Percentiles rank a stretch among this genome's conserved stretches.
These are phyloP conservation scores for Monosporascus sp. DNA, from an alignment of 2,329 filamentous ascomycete genomes.

Conservation along the genomic window DNA sequence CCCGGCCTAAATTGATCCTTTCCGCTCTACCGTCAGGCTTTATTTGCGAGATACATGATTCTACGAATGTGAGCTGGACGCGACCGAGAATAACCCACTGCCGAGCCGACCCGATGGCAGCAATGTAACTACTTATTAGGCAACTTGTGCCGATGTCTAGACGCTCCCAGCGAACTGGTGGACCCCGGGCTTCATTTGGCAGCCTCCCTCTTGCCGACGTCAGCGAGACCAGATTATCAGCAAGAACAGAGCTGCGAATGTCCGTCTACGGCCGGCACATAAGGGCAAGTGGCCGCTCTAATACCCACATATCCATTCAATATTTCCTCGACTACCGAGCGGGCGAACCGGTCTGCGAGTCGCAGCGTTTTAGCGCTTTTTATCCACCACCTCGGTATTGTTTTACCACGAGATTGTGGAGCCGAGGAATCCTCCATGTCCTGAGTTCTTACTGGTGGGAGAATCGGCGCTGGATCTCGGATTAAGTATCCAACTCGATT, in stretches of 20 bases:
- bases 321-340: background rate
- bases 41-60: background rate
- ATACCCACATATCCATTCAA: background rate
- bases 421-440: background rate
- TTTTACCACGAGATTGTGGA: background rate
- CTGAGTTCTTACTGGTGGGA: conserved; percentile 29
- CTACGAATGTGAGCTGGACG: background rate
- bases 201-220: background rate
- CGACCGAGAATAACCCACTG: background rate
- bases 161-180: background rate
- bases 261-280: background rate
- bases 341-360: background rate
- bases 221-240: background rate
- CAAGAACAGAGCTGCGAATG: background rate
- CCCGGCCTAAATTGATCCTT: background rate
- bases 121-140: background rate
- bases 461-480: conserved; percentile 22
- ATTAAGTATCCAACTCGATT: conserved; percentile 10
- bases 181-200: background rate
- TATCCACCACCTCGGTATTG: background rate
- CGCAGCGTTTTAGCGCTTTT: background rate
- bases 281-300: background rate
- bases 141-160: background rate
- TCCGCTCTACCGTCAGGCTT: background rate
- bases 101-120: background rate